Base-by-base conservation (phyloP, 805 yeast species). In the Metschnikowia kunwiensis region DNA sequence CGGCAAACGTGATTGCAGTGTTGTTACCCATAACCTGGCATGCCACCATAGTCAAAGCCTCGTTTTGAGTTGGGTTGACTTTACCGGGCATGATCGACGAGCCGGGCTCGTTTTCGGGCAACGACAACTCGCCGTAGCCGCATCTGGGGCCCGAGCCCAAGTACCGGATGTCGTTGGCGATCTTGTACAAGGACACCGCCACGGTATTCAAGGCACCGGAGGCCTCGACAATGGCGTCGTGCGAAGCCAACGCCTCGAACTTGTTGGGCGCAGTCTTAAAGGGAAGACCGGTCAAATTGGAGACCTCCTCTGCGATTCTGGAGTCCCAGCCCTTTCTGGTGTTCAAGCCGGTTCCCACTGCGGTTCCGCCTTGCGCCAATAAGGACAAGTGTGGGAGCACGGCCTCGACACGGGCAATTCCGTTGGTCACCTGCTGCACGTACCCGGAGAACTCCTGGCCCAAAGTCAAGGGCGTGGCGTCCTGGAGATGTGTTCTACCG, bases 41-140 rank as follows among this genome's bases (percentile, higher is more conserved):
- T 61, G 96, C 88, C 44, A 91, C 96, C 95, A 93, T 94, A 48
- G 97, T 93, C 63, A 93, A 72, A 37, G 98, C 98, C 76, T 93
- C 98, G 66, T 89, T 89, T 74, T 93, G 98, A 39, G 98, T 93
- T 50, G 98, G 98, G 77, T 93, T 93, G 47, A 93, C 97, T 73
- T 93, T 93, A 62, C 98, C 98, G 35, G 98, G 98, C 98, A 93
- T 93, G 67, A 93, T 93, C 19, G 97, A 88, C 42, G 97, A 87
- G 59, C 98, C 98, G 40, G 98, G 98, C 73, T 93, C 98, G 68
- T 93, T 93, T 73, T 91, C 97, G 47, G 98, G 98, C 53, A 93
- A 74, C 18, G 87, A 60, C 52, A 93, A 78, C 70, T 93, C 98
- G 39, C 97, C 97, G 70, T 93, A 93, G 47, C 98, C 98, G 70